Conservation (phyloP, 73 alveolate genomes). For the Tetrahymena malaccensis region DNA sequence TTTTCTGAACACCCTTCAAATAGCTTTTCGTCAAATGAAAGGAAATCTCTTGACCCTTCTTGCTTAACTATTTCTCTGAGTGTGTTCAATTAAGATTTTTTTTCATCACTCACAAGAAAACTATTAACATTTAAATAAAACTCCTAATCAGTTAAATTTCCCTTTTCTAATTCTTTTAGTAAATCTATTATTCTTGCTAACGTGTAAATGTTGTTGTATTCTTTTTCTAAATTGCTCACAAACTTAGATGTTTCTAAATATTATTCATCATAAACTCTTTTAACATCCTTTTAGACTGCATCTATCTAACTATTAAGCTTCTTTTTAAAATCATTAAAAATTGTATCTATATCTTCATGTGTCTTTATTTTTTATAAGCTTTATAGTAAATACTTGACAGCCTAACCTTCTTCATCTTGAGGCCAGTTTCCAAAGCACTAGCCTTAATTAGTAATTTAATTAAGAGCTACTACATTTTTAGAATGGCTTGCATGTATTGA, state of each 20-base stretch:
- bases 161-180: neutral
- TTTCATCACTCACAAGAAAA: neutral
- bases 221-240: neutral
- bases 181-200: neutral
- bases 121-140: neutral
- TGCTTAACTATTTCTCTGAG: neutral
- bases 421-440: neutral
- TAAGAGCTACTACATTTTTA: neutral
- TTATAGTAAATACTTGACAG: neutral
- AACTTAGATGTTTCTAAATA: neutral
- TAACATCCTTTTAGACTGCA: neutral
- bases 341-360: neutral
- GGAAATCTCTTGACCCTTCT: neutral
- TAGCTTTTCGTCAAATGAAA: neutral
- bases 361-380: neutral
- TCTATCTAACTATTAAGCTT: neutral
- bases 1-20: neutral
- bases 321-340: neutral
- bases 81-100: neutral
- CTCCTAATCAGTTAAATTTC: neutral
- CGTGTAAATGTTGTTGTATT: neutral
- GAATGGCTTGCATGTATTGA: neutral
- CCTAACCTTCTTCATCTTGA: neutral
- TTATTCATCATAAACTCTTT: neutral
- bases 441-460: neutral